A percentile compares a stretch with the other conserved stretches of the same genome.
phyloP scores from a whole-genome alignment of 1,284 basidiomycete genomes.

The Puccinia triticina region DNA sequence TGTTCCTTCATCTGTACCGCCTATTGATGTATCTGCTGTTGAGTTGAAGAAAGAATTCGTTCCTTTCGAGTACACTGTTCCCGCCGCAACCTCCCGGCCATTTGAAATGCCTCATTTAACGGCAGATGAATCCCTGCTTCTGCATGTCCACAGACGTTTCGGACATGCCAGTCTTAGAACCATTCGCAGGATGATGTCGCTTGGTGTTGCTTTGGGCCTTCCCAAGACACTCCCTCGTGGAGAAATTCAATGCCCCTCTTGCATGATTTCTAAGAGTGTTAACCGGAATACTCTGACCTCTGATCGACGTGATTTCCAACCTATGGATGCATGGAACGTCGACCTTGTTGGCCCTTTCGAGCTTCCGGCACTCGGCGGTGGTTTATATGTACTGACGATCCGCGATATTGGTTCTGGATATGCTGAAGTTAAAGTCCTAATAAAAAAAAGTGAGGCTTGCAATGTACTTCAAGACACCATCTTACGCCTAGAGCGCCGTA shows the following conservation, averaged over 20 bases:
- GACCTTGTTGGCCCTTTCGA: conserved; percentile 27
- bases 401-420: conserved; percentile 2
- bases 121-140: neutral
- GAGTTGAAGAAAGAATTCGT: no score
- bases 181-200: neutral
- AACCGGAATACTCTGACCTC: neutral
- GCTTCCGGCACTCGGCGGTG: neutral
- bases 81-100: neutral
- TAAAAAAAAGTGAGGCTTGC: neutral
- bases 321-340: neutral
- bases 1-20: neutral
- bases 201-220: neutral
- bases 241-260: neutral
- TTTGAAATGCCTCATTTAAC: neutral
- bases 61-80: neutral
- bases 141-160: neutral
- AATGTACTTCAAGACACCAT: neutral
- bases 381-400: neutral
- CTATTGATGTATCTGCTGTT: neutral
- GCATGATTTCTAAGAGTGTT: neutral
- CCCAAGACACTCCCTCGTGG: neutral
- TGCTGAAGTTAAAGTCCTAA: neutral
- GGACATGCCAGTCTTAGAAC: neutral
- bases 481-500: neutral
- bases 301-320: neutral